Conservation (phyloP, 129 eudicot genomes). For the Gnaphalium uliginosum region DNA sequence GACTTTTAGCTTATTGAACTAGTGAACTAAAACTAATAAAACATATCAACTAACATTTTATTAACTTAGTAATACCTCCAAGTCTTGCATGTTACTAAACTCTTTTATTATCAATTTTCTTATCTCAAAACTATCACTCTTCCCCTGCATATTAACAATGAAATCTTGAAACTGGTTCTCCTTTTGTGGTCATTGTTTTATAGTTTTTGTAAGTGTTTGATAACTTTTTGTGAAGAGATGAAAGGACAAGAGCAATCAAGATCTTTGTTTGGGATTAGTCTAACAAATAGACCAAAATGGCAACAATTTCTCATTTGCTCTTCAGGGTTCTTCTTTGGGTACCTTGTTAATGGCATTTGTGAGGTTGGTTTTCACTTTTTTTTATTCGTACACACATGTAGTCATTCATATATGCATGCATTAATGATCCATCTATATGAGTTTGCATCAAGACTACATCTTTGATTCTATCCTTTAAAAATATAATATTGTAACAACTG, state of each 20-base stretch:
- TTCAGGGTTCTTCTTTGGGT: constrained; percentile 76
- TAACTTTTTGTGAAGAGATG: constrained; percentile 36
- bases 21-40: too few relatives aligned
- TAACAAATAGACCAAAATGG: constrained; percentile 78
- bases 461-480: not conserved
- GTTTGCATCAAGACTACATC: not conserved
- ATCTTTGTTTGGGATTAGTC: constrained; percentile 70
- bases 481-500: too few relatives aligned
- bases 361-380: constrained; percentile 47
- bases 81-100: too few relatives aligned
- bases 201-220: not conserved
- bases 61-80: too few relatives aligned
- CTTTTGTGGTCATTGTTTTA: not conserved
- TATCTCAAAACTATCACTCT: too few relatives aligned
- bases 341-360: constrained; percentile 82
- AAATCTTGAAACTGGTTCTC: not conserved
- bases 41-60: too few relatives aligned
- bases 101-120: too few relatives aligned
- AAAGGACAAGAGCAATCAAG: constrained; percentile 70
- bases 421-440: not conserved
- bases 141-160: not conserved
- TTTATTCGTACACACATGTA: not conserved
- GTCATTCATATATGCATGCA: constrained; percentile 17
- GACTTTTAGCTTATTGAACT: too few relatives aligned
- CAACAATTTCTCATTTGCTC: constrained; percentile 67